Conservation (phyloP, 2,329 filamentous ascomycete species). For the Berkeleyomyces rouxiae region DNA sequence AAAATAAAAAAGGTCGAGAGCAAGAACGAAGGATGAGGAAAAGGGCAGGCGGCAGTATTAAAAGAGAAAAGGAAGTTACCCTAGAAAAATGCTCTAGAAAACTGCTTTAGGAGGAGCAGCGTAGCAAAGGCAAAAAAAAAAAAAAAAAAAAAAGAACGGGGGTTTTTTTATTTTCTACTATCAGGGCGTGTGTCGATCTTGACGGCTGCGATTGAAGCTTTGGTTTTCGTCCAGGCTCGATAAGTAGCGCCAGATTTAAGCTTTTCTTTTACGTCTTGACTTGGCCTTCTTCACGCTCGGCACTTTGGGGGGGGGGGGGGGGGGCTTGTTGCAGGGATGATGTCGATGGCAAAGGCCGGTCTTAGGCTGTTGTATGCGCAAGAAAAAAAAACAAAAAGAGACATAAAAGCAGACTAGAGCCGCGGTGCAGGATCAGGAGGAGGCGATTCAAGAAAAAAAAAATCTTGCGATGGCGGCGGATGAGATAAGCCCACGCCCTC, state of each 20-base stretch:
- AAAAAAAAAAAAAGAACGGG: conserved; percentile 1
- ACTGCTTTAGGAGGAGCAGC: too few relatives aligned
- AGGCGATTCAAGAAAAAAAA: neutral
- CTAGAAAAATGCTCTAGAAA: neutral
- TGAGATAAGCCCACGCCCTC: neutral
- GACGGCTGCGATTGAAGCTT: neutral
- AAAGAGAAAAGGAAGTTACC: neutral
- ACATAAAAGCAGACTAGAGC: neutral
- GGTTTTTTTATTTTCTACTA: neutral
- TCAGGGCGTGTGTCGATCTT: neutral
- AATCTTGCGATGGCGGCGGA: neutral
- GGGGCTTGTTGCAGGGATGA: neutral
- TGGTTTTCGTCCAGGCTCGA: too few relatives aligned
- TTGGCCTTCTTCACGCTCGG: neutral
- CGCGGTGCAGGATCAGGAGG: neutral
- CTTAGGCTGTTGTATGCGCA: neutral
- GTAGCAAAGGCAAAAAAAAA: neutral
- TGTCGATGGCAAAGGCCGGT: neutral
- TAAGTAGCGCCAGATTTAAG: neutral
- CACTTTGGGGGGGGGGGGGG: too few relatives aligned
- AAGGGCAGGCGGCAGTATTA: neutral
- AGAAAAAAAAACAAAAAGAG: neutral
- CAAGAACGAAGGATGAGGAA: neutral
- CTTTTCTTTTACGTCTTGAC: conserved; percentile 1
- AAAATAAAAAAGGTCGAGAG: neutral